Evolutionary conservation across 2,329 filamentous ascomycete species (phyloP).

Genomic region (Xylariales sp.): DNA sequence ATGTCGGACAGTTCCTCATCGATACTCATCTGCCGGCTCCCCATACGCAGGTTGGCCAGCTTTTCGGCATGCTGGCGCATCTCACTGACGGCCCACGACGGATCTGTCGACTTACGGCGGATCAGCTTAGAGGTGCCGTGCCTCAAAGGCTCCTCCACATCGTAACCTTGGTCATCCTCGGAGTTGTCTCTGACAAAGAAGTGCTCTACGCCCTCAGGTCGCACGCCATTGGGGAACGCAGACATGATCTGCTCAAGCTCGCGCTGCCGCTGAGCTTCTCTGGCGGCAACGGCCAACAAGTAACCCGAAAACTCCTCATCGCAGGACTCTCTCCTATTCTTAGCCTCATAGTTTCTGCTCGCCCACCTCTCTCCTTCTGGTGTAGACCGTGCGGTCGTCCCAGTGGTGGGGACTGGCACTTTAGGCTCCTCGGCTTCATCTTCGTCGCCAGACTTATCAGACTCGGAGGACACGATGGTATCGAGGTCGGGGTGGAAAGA

Average conservation of each 20-base stretch:
- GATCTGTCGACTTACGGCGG: conserved; percentile 57
- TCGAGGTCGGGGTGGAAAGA: conserved; percentile 37
- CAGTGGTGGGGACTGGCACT: conserved; percentile 9
- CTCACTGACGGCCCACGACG: conserved; percentile 72
- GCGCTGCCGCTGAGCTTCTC: conserved; percentile 70
- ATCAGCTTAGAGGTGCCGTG: conserved; percentile 29
- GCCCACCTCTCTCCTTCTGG: conserved; percentile 16
- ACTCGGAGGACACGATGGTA: conserved; percentile 41
- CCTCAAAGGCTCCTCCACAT: conserved; percentile 32
- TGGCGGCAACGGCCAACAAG: conserved; percentile 73
- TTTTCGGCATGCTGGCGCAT: conserved; percentile 75
- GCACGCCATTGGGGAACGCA: conserved; percentile 68
- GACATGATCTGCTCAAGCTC: conserved; percentile 72
- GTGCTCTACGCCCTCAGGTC: conserved; percentile 67
- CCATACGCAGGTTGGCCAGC: conserved; percentile 45
- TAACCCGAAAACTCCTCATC: conserved; percentile 75
- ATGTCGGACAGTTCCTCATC: conserved; percentile 26
- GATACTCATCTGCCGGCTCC: conserved; percentile 29
- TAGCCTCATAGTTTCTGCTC: conserved; percentile 32
- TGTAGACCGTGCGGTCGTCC: conserved; percentile 2
- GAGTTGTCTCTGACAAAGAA: conserved; percentile 65
- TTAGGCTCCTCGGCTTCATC: conserved; percentile 17
- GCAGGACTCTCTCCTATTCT: conserved; percentile 59
- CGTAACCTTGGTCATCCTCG: conserved; percentile 45
- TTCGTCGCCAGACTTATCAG: conserved; percentile 32